A percentile compares a stretch with the other conserved stretches of the same genome.
Conservation (phyloP, 441 rosid genomes). For the Euphorbia schlechtendalii region DNA sequence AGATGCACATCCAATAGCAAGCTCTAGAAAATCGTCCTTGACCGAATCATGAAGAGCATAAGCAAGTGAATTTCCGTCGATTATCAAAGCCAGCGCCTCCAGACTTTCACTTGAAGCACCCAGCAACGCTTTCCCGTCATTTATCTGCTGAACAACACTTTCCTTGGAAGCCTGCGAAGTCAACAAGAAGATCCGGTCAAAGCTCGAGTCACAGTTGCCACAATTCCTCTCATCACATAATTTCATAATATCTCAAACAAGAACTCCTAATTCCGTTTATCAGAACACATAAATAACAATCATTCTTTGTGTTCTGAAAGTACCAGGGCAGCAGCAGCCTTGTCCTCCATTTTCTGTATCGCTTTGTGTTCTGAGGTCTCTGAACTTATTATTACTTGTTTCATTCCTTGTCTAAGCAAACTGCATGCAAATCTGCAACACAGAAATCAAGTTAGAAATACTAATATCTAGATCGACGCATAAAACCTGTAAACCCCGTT, state of each 20-base stretch:
- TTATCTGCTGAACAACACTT: constrained; percentile 50
- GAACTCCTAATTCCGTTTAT: too few relatives aligned
- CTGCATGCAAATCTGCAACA: constrained; percentile 83
- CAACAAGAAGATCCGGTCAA: constrained; percentile 16
- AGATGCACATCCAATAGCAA: constrained; percentile 86
- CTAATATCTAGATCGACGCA: constrained; percentile 22
- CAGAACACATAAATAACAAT: too few relatives aligned
- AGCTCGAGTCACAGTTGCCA: not conserved
- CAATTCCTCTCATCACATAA: too few relatives aligned
- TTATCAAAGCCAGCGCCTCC: constrained; percentile 72
- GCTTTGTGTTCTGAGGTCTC: constrained; percentile 57
- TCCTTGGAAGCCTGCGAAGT: constrained; percentile 55
- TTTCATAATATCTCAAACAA: too few relatives aligned
- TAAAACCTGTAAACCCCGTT: constrained; percentile 7
- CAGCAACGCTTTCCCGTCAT: constrained; percentile 42
- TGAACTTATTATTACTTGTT: constrained; percentile 69
- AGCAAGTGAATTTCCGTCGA: constrained; percentile 82
- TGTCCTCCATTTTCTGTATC: constrained; percentile 61
- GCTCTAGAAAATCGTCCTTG: constrained; percentile 61
- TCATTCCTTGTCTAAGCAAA: constrained; percentile 93
- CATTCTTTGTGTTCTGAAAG: too few relatives aligned
- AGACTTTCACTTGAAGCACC: constrained; percentile 42
- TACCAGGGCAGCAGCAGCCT: constrained; percentile 59
- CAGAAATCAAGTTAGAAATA: constrained; percentile 23
- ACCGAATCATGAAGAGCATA: constrained; percentile 72